Evolutionary conservation across 768 basidiomycete species (phyloP), one percentile per base, ranked within the genome.

Genomic region (Trametes coccinea): DNA sequence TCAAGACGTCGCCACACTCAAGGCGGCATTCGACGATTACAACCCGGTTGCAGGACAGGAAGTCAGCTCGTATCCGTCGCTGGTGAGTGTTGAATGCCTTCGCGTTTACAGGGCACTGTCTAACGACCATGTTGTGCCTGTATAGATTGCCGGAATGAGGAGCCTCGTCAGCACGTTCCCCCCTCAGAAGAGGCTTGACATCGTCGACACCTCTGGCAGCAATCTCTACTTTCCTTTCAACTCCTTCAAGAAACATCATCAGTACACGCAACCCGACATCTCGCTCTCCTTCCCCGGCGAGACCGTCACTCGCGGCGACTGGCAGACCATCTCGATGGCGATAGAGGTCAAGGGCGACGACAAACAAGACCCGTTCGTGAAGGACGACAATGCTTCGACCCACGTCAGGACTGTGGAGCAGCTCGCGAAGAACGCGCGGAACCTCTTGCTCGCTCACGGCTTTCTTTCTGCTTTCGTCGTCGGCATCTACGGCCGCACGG

Each of bases 401-500:
- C 14, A 61, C 53, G 22, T 14, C 6, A 13, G 40, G 17, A 63
- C 62, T 1, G 30, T 62, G 16, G 33, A 34, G 27, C 57, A 59
- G 5, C 33, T 62, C 4, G 52, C 57, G 1, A 48, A 48, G 34
- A 59, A 49, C 48, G 64, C 60, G 1, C 56, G 60, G 0, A 62
- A 52, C 43, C 53, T 65, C 10, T n/a, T 65, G 44, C 45, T 58
- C 22, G 56, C 56, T 6, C 59, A 61, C 33, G 53, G 56, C 6
- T 45, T 54, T n/a, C 57, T 65, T 14, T 30, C 7, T 22, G 33
- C 53, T 11, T 65, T 59, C 44, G 53, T 56, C 6, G n/a, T 65
- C 17, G 64, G 64, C 3, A 44, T 65, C 17, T 65, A 65, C 40
- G 64, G 60, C 30, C n/a, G 33, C 17, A 50, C 13, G 8, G 30